Evolutionary conservation across 2,329 filamentous ascomycete species (phyloP), one percentile per base, ranked within the genome.

Genomic region (Colletotrichum cuscutae): DNA sequence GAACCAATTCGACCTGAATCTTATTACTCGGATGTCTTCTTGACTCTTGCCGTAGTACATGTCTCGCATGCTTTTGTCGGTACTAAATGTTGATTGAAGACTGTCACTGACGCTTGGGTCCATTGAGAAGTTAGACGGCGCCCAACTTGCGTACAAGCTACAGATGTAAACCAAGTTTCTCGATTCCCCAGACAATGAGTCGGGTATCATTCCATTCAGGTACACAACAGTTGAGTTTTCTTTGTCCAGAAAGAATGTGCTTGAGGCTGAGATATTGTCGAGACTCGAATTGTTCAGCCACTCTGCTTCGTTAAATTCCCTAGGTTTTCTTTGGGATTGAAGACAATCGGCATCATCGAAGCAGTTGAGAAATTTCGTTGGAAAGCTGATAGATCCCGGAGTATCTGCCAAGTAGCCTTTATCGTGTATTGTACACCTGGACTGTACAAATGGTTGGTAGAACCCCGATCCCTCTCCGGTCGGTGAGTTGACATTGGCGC

Each of bases 391-490:
- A 46, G 42, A 46, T n/a, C 42, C 42, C 1, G 56, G 1, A 4
- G 3, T 9, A 4, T 42, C 4, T 0, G n/a, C 5, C 6, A 56
- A 12, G 8, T 56, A 2, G 1, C 63, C 37, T 12, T 37, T 28
- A 4, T 65, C 32, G 15, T 66, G 60, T 3, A 68, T 11, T 2
- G 6, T 19, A 12, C 72, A 74, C n/a, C 42, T 67, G 1, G 52
- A 53, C 22, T 73, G 68, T 2, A 71, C 53, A 22, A 71, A 58
- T 2, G 71, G 71, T 8, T 73, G 71, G 5, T 60, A 57, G 2
- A 71, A n/a, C 26, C 13, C 54, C 3, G 60, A 28, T 53, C 12
- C 19, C 15, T 22, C 8, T 22, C 5, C 42, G 1, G 42, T 9
- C n/a, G 42, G 37, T 3, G 53, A 37, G 1, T 11, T 35, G 5